Evolutionary conservation across 1,139 yeast species (phyloP), one percentile per base, ranked within the genome.

Genomic region (Keqinozyma sinolaborantium): DNA sequence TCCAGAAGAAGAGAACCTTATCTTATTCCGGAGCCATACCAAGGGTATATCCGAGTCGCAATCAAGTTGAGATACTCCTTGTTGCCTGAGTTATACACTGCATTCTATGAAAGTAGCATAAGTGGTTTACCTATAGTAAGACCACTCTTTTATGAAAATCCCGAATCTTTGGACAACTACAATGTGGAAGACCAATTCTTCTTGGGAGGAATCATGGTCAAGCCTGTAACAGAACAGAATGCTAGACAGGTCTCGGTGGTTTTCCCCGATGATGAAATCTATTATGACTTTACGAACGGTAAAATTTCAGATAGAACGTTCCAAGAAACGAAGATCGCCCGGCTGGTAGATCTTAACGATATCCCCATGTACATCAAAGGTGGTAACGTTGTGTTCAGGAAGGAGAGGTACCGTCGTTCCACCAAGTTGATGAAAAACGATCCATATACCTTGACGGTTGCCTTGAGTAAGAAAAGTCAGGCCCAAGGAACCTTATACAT

Each of bases 1-100:
- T 71, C 97, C 1, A 71, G 83, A 49, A 77, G 97, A 57, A 74
- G 97, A 39, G 99, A 92, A 51, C 98, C 98, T 1, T 92, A 90
- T 81, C 58, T 90, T 29, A 71, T 83, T 2, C 85, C 85, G 3
- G 94, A 79, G 19, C 90, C 92, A 3, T 79, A 74, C 45, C 77
- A 82, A n/a, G 62, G 76, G 0, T 54, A 73, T 16, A 82, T 88
- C 33, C 70, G 84, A 34, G 81, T 83, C 30, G 83, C 95, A 0
- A 69, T 92, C 16, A 66, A 64, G 35, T 64, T 86, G 43, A 70
- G 99, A 39, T 92, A 92, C 56, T 61, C 73, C 15, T 62, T 94
- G 35, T 64, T 92, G 31, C 95, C 97, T 0, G 70, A 81, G 3
- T 61, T 86, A 34, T 94, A 92, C 56, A 88, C 95, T 2, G 73